phyloP scores from a whole-genome alignment of 768 basidiomycete genomes.

The Phanerochaete sordida region DNA sequence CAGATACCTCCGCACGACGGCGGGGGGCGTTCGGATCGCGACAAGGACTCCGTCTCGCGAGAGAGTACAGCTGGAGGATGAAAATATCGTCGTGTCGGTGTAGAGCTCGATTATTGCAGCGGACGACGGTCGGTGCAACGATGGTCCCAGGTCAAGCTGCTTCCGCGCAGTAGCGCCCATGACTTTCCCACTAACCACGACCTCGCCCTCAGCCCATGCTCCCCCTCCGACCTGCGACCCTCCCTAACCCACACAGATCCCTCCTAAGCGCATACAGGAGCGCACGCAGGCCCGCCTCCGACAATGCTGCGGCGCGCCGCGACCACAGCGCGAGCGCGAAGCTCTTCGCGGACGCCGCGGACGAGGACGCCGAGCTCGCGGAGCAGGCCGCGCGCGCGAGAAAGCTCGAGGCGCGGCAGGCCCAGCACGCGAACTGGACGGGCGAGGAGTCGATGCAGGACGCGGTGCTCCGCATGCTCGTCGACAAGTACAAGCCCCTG shows the following conservation, averaged over 20 bases:
- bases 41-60: too few species aligned
- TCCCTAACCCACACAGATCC: neutral
- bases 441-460: slow-evolving; percentile 72
- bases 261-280: neutral
- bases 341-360: slow-evolving; percentile 61
- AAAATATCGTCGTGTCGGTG: too few species aligned
- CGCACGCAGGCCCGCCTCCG: neutral
- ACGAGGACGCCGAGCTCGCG: slow-evolving; percentile 43
- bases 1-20: too few species aligned
- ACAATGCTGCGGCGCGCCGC: neutral
- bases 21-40: too few species aligned
- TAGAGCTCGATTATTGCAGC: too few species aligned
- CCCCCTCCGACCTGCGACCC: neutral
- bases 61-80: too few species aligned
- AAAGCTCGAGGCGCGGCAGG: slow-evolving; percentile 31
- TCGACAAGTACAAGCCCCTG: slow-evolving; percentile 84
- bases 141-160: neutral
- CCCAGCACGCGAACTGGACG: slow-evolving; percentile 65
- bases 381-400: slow-evolving; percentile 8
- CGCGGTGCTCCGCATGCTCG: slow-evolving; percentile 77
- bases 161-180: neutral
- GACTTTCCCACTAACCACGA: neutral
- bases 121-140: neutral
- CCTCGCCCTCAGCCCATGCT: neutral
- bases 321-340: slow-evolving; percentile 48